These are phyloP conservation scores for Petunia hybrid DNA, from an alignment of 305 asterid species.

Conservation along the genomic window DNA sequence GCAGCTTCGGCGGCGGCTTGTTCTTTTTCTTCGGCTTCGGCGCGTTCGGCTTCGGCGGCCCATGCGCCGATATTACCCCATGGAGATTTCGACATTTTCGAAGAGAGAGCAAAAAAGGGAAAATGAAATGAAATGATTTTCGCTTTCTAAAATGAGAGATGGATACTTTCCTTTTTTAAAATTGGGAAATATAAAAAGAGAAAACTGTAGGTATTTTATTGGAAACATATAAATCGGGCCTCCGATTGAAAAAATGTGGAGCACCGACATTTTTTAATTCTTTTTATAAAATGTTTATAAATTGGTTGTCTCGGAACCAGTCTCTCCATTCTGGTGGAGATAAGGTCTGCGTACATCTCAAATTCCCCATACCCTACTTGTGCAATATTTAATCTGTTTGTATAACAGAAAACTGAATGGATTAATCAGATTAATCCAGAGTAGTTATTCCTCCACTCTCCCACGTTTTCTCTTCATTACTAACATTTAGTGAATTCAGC, in stretches of 20 bases:
- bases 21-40: constrained; percentile 74
- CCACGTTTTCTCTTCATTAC: no score
- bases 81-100: constrained; percentile 81
- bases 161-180: background rate
- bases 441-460: no score
- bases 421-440: no score
- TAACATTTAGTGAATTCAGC: no score
- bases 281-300: no score
- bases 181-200: background rate
- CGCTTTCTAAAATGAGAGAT: constrained; percentile 19
- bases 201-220: background rate
- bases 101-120: constrained; percentile 2
- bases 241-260: background rate
- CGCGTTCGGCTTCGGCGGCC: constrained; percentile 95
- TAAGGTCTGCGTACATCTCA: no score
- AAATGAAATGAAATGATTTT: background rate
- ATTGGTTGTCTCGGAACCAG: no score
- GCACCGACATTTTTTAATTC: no score
- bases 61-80: constrained; percentile 84
- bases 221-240: background rate
- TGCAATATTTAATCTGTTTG: no score
- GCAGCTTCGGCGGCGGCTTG: constrained; percentile 66
- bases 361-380: no score
- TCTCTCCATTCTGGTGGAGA: no score
- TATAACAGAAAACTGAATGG: no score